These are phyloP conservation scores for Sonneratia alba DNA, from an alignment of 345 rosid species.

Conservation along the genomic window DNA sequence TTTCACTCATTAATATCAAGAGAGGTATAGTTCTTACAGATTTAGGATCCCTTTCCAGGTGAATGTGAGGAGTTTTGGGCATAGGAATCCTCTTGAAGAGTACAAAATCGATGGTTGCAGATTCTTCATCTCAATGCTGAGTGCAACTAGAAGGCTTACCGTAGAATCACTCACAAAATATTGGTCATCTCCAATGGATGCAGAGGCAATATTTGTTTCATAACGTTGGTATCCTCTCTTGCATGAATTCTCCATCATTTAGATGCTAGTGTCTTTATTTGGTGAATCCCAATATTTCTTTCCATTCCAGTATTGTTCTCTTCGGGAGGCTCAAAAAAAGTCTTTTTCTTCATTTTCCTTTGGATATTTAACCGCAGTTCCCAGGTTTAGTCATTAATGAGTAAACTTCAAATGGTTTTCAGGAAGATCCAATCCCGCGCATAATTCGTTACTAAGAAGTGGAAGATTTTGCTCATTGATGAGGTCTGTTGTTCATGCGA, in stretches of 20 bases:
- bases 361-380: too few species aligned
- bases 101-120: slow-evolving; percentile 94
- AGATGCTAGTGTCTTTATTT: background rate
- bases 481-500: background rate
- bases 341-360: background rate
- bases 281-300: background rate
- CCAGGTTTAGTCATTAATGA: background rate
- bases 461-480: slow-evolving; percentile 1
- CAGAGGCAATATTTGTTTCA: slow-evolving; percentile 42
- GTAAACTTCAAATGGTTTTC: background rate
- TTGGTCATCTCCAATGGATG: slow-evolving; percentile 78
- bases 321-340: background rate
- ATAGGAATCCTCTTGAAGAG: slow-evolving; percentile 96
- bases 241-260: background rate
- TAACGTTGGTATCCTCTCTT: slow-evolving; percentile 7
- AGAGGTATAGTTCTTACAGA: slow-evolving; percentile 11
- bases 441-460: background rate
- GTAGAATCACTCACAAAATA: slow-evolving; percentile 66
- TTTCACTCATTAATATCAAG: slow-evolving; percentile 1
- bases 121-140: slow-evolving; percentile 92
- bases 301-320: background rate
- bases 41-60: slow-evolving; percentile 38
- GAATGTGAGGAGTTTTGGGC: slow-evolving; percentile 88
- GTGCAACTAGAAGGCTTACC: slow-evolving; percentile 80
- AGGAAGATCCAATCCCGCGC: slow-evolving; percentile 3